A percentile compares a stretch with the other conserved stretches of the same genome.
phyloP scores from a whole-genome alignment of 2,329 filamentous ascomycete species.

The Neonectria punicea region DNA sequence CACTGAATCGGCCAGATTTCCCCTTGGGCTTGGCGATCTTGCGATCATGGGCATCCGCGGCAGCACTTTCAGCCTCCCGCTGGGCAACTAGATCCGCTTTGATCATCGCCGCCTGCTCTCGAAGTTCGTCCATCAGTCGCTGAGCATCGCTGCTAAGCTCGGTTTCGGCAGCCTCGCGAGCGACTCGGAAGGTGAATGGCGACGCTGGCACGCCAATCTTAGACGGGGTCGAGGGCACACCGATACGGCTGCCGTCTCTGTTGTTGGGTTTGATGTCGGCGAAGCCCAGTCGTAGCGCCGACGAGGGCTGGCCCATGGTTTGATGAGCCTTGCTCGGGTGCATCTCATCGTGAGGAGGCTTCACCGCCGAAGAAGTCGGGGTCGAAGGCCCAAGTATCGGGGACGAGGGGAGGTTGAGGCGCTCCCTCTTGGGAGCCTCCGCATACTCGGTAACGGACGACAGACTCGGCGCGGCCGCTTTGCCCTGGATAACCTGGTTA shows the following conservation, averaged over 20 bases:
- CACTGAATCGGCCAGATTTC: conserved; percentile 82
- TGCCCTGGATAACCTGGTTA: conserved; percentile 40
- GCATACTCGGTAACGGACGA: conserved; percentile 57
- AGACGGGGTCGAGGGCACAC: conserved; percentile 70
- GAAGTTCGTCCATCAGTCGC: conserved; percentile 72
- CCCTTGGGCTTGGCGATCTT: conserved; percentile 85
- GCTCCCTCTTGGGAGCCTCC: conserved; percentile 49
- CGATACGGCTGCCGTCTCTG: conserved; percentile 53
- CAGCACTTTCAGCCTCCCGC: conserved; percentile 63
- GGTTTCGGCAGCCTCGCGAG: conserved; percentile 60
- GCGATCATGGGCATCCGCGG: conserved; percentile 61
- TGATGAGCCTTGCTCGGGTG: conserved; percentile 86
- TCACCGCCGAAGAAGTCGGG: conserved; percentile 73
- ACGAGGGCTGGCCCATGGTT: conserved; percentile 80
- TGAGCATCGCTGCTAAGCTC: conserved; percentile 71
- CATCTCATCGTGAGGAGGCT: conserved; percentile 85
- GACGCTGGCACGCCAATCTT: conserved; percentile 66
- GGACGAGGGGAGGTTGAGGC: conserved; percentile 49
- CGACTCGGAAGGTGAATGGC: conserved; percentile 76
- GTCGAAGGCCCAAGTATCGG: conserved; percentile 57
- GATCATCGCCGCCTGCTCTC: conserved; percentile 76
- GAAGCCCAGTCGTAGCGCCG: conserved; percentile 85
- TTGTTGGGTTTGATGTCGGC: conserved; percentile 73
- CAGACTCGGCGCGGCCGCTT: conserved; percentile 47
- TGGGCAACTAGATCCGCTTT: conserved; percentile 74